Conservation (phyloP, 2,329 filamentous ascomycete genomes). For the Sporothrix brunneoviolacea region DNA sequence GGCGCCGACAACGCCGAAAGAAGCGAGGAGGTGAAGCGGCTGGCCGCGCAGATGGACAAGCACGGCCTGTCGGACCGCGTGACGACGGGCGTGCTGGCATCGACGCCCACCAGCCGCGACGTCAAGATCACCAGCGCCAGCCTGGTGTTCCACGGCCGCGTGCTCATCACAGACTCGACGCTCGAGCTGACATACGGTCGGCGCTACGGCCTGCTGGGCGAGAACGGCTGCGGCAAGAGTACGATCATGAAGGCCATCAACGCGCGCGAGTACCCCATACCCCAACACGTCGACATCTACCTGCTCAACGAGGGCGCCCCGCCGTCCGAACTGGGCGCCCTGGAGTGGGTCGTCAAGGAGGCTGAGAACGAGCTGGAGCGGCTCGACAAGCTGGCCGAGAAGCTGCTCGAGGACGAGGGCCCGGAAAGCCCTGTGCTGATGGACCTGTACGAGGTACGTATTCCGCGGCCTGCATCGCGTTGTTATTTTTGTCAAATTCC, state of each 20-base stretch:
- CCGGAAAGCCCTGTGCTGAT: constrained; percentile 85
- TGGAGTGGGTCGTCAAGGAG: constrained; percentile 96
- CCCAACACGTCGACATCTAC: constrained; percentile 96
- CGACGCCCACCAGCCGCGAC: constrained; percentile 77
- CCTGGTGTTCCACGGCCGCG: constrained; percentile 94
- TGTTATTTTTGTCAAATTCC: too few species aligned
- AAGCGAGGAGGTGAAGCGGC: constrained; percentile 74
- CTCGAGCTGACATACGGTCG: constrained; percentile 90
- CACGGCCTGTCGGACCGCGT: constrained; percentile 94
- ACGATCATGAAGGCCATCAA: constrained; percentile 95
- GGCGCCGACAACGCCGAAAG: constrained; percentile 66
- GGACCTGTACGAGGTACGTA: constrained; percentile 87
- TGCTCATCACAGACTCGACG: constrained; percentile 88
- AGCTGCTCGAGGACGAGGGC: constrained; percentile 83
- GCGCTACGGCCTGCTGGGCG: constrained; percentile 88
- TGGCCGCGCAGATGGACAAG: constrained; percentile 91
- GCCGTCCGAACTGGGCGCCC: constrained; percentile 76
- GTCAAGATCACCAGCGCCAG: constrained; percentile 94
- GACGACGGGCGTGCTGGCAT: constrained; percentile 92
- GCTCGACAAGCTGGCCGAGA: constrained; percentile 82
- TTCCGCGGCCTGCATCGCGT: too few species aligned
- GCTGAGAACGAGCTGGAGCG: constrained; percentile 88
- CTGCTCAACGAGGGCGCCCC: constrained; percentile 95
- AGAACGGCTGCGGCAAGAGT: constrained; percentile 99
- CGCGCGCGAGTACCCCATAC: constrained; percentile 89